Conservation (phyloP, 2,329 filamentous ascomycete species). For the Volutella citrinella region DNA sequence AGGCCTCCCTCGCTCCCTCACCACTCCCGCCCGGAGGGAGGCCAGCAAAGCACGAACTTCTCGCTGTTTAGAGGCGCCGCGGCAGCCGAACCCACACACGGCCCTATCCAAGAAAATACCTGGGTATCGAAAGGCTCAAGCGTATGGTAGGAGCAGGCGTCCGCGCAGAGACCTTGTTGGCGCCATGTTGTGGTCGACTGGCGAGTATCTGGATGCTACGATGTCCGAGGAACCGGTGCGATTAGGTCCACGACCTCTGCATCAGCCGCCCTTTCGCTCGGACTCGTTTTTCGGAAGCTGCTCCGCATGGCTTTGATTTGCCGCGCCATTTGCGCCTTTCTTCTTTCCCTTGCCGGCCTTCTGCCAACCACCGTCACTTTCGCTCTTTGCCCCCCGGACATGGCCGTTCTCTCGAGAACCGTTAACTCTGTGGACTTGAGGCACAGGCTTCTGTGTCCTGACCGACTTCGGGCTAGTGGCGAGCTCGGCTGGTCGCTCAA, state of each 20-base stretch:
- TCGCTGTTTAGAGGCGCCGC: conserved; percentile 12
- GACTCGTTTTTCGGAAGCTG: conserved; percentile 55
- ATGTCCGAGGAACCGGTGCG: no score
- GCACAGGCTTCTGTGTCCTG: conserved; percentile 24
- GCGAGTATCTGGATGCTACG: no score
- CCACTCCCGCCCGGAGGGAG: conserved; percentile 9
- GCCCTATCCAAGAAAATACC: conserved; percentile 23
- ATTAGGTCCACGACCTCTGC: conserved; percentile 1
- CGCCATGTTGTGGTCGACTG: no score
- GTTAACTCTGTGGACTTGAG: conserved; percentile 34
- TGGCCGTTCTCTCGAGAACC: conserved; percentile 51
- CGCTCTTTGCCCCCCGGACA: conserved; percentile 51
- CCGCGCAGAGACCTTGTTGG: conserved; percentile 1
- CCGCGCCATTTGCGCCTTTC: conserved; percentile 38
- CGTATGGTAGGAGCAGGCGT: conserved; percentile 12
- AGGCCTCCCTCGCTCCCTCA: conserved; percentile 13
- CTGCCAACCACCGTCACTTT: conserved; percentile 56
- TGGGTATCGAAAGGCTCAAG: no score
- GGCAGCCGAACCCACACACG: conserved; percentile 6
- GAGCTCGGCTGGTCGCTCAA: conserved; percentile 6
- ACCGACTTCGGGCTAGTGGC: conserved; percentile 21
- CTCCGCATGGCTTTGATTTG: conserved; percentile 42
- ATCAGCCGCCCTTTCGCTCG: conserved; percentile 62
- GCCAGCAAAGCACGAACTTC: conserved; percentile 7
- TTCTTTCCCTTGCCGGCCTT: conserved; percentile 53